Percentiles rank a stretch among this genome's conserved stretches.
These are phyloP conservation scores for Pachysandra terminalis DNA, from an alignment of 164 flowering plant species.

Conservation along the genomic window DNA sequence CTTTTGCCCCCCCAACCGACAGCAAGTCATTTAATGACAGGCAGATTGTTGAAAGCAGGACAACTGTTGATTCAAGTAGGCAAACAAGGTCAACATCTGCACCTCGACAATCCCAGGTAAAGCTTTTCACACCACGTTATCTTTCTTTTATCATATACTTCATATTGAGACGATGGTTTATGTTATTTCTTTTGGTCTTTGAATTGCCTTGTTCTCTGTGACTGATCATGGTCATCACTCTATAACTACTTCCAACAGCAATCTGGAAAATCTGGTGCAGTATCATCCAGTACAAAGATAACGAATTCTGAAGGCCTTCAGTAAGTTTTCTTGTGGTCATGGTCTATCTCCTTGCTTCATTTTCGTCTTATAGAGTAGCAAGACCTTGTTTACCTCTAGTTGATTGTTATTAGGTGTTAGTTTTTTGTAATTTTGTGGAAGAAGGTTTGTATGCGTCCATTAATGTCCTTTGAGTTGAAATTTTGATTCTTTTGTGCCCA, in stretches of 20 bases:
- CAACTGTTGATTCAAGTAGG: conserved; percentile 15
- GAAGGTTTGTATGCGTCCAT: background rate
- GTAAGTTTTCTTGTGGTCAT: conserved; percentile 42
- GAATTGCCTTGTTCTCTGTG: background rate
- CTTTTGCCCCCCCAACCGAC: conserved; percentile 23
- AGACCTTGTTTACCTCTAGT: background rate
- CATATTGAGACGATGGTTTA: background rate
- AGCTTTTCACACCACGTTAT: background rate
- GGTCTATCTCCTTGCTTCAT: background rate
- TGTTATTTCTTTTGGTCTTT: background rate
- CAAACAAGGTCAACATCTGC: conserved; percentile 22
- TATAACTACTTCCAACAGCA: conserved; percentile 30
- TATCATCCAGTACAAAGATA: conserved; percentile 15
- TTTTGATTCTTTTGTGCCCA: background rate
- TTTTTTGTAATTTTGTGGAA: background rate
- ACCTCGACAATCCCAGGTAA: conserved; percentile 19
- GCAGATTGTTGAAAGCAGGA: conserved; percentile 26
- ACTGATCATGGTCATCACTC: background rate
- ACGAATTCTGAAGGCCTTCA: conserved; percentile 32
- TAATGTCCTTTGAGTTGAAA: background rate
- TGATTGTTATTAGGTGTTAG: too few relatives aligned
- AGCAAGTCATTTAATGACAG: conserved; percentile 39
- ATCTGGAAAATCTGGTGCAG: conserved; percentile 39
- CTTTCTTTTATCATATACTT: background rate
- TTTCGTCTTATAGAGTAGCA: background rate